Percentiles rank a stretch among this genome's conserved stretches.
Evolutionary conservation across 2,329 filamentous ascomycete genomes (phyloP).

Genomic region (Sporothrix variecibatus): DNA sequence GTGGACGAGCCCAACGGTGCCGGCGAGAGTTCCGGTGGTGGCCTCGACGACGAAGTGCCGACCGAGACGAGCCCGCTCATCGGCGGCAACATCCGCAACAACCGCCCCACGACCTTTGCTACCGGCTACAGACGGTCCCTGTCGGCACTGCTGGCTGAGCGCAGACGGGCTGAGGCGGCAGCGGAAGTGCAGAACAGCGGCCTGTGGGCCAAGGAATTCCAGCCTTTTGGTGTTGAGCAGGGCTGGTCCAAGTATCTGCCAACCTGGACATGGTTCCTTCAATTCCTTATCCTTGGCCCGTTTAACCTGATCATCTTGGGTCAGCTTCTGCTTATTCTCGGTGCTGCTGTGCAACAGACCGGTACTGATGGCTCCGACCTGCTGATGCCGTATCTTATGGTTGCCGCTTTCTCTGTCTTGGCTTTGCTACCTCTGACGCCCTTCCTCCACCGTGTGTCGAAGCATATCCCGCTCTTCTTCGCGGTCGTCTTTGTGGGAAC

Average conservation of each 20-base stretch:
- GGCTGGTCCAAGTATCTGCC: constrained; percentile 79
- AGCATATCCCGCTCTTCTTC: constrained; percentile 77
- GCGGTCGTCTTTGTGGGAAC: constrained; percentile 73
- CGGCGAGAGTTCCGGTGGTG: constrained; percentile 38
- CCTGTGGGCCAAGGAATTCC: constrained; percentile 37
- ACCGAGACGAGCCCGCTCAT: constrained; percentile 58
- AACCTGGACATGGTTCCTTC: constrained; percentile 82
- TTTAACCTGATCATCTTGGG: constrained; percentile 75
- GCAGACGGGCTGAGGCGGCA: constrained; percentile 31
- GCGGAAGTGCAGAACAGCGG: constrained; percentile 30
- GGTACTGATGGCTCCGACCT: constrained; percentile 77
- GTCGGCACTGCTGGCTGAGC: constrained; percentile 36
- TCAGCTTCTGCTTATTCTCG: constrained; percentile 73
- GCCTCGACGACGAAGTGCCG: constrained; percentile 43
- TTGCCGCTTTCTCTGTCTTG: constrained; percentile 68
- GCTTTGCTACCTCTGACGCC: constrained; percentile 76
- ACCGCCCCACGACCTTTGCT: constrained; percentile 53
- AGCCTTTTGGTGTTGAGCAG: constrained; percentile 72
- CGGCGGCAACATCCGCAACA: constrained; percentile 31
- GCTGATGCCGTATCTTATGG: constrained; percentile 69
- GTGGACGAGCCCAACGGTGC: constrained; percentile 31
- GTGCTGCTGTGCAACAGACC: constrained; percentile 74
- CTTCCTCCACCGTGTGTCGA: constrained; percentile 82
- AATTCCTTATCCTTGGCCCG: constrained; percentile 78
- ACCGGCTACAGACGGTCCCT: constrained; percentile 57